phyloP scores from a whole-genome alignment of 129 eudicot genomes.

The Helichrysum umbraculigerum region DNA sequence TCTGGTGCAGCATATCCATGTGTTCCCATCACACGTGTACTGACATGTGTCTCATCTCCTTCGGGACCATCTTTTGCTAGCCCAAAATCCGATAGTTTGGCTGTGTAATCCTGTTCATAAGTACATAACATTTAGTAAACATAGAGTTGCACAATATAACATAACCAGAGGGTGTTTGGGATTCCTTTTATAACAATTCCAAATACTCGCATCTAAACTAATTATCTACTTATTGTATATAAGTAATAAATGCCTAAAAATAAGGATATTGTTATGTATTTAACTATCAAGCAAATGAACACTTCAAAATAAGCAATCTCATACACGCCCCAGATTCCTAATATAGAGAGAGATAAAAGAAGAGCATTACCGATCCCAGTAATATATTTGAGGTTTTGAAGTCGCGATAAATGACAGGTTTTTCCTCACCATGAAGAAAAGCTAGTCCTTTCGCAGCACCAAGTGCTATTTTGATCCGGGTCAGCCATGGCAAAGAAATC shows the following conservation, averaged over 20 bases:
- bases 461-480: slow-evolving; percentile 72
- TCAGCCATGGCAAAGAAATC: slow-evolving; percentile 78
- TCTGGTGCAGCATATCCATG: slow-evolving; percentile 95
- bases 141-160: not conserved
- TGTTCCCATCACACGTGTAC: slow-evolving; percentile 86
- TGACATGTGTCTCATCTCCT: slow-evolving; percentile 77
- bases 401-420: slow-evolving; percentile 86
- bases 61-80: slow-evolving; percentile 89
- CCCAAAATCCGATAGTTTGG: slow-evolving; percentile 92
- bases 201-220: too few relatives aligned
- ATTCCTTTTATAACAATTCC: not conserved
- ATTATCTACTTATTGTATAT: not conserved
- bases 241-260: not conserved
- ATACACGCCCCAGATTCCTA: not conserved
- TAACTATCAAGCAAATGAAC: not conserved
- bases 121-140: slow-evolving; percentile 14
- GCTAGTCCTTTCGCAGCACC: slow-evolving; percentile 95
- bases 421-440: slow-evolving; percentile 83
- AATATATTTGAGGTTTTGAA: slow-evolving; percentile 87
- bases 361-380: slow-evolving; percentile 59
- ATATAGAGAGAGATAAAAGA: not conserved
- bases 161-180: not conserved
- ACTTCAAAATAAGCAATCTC: not conserved
- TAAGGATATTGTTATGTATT: not conserved
- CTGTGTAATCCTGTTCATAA: slow-evolving; percentile 57